Conservation (phyloP, 148 eudicot species). For the Euryodendron excelsum region DNA sequence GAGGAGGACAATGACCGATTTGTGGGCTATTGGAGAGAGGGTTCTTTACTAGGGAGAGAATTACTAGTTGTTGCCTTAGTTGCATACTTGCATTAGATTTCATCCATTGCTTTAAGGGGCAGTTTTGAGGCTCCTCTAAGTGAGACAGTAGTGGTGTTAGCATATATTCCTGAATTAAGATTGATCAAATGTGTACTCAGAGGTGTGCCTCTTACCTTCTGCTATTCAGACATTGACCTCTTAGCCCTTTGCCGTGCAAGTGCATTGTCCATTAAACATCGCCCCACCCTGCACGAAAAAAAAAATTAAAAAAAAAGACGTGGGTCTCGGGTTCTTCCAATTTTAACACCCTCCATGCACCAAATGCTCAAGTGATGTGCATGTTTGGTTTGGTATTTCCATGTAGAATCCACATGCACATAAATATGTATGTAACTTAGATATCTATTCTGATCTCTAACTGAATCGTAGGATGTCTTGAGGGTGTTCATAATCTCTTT, state of each 20-base stretch:
- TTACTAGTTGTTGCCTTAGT: no score
- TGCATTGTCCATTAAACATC: no score
- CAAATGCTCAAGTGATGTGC: not conserved
- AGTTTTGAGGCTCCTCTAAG: not conserved
- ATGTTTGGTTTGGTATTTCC: not conserved
- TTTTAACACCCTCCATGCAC: not conserved
- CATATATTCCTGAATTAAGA: no score
- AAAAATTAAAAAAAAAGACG: no score
- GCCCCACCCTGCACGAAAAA: no score
- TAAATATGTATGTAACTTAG: not conserved
- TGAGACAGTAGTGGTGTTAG: no score
- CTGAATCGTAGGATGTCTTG: not conserved
- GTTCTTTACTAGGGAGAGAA: no score
- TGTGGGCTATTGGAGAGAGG: not conserved
- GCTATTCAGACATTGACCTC: not conserved
- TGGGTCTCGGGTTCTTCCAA: no score
- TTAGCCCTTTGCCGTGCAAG: not conserved
- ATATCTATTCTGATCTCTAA: not conserved
- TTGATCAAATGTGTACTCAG: no score
- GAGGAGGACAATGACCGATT: not conserved
- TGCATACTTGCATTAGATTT: not conserved
- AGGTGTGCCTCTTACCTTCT: not conserved
- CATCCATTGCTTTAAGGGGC: no score
- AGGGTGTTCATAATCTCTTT: not conserved
- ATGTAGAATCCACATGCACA: not conserved